These are phyloP conservation scores for Emergomyces orientalis DNA, from an alignment of 2,329 filamentous ascomycete species.

Conservation along the genomic window DNA sequence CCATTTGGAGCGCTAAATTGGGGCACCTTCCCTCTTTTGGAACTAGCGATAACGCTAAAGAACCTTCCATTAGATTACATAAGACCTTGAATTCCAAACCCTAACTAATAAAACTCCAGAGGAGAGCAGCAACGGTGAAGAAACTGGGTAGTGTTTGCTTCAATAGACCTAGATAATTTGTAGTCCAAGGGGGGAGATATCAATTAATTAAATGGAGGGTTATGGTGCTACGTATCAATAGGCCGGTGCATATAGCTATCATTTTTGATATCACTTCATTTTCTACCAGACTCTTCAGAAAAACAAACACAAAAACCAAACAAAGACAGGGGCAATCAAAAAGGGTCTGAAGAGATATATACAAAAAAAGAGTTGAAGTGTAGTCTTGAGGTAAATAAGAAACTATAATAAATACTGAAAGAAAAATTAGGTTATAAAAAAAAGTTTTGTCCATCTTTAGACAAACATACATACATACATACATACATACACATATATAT, in stretches of 20 bases:
- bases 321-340: not conserved
- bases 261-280: not conserved
- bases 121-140: too few relatives aligned
- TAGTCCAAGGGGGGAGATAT: too few relatives aligned
- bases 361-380: not conserved
- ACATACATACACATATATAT: not conserved
- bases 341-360: not conserved
- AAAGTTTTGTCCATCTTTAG: not conserved
- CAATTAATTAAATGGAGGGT: not conserved
- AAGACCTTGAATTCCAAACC: not conserved
- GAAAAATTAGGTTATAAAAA: not conserved
- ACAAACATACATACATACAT: not conserved
- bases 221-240: not conserved
- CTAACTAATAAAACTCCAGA: too few relatives aligned
- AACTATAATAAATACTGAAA: not conserved
- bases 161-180: too few relatives aligned
- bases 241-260: not conserved
- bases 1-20: not conserved
- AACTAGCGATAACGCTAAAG: not conserved
- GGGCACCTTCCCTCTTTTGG: not conserved
- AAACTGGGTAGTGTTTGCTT: too few relatives aligned
- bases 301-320: not conserved
- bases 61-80: too few relatives aligned
- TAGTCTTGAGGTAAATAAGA: not conserved
- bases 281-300: not conserved